phyloP scores from a whole-genome alignment of 2,329 filamentous ascomycete genomes.

The Fusarium sp. region DNA sequence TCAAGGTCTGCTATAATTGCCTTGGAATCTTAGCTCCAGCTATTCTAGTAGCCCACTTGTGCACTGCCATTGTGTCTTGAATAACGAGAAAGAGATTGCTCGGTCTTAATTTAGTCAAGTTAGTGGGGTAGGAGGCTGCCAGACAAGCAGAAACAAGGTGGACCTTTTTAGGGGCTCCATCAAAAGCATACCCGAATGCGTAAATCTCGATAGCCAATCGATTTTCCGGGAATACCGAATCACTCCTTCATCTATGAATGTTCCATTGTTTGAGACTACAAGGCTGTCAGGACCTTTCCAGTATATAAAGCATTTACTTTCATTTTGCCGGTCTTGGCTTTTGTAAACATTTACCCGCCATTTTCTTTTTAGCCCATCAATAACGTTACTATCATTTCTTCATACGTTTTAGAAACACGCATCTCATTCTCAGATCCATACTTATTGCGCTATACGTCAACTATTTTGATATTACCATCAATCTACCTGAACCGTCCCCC shows the following conservation, averaged over 20 bases:
- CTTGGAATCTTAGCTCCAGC: too few species aligned
- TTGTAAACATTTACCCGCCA: rapidly evolving
- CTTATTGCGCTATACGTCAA: background rate
- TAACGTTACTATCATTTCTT: background rate
- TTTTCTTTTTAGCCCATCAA: too few species aligned
- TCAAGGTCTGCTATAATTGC: too few species aligned
- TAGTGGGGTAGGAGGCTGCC: background rate
- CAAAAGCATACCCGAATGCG: background rate
- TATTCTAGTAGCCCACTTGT: too few species aligned
- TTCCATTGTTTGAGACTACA: background rate
- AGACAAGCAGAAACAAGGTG: background rate
- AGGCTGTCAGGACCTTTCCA: rapidly evolving
- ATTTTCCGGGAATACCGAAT: background rate
- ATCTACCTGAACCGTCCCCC: background rate
- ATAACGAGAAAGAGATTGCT: too few species aligned
- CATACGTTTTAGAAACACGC: rapidly evolving
- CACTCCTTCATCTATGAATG: rapidly evolving
- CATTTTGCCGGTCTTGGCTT: background rate
- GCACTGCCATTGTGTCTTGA: too few species aligned
- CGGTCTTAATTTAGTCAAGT: too few species aligned
- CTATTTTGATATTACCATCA: background rate
- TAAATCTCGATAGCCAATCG: background rate
- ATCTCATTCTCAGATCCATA: background rate
- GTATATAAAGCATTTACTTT: background rate
- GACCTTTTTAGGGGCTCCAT: background rate